Base-by-base conservation (phyloP, 495 filamentous ascomycete species). In the Massariosphaeria phaeospora region DNA sequence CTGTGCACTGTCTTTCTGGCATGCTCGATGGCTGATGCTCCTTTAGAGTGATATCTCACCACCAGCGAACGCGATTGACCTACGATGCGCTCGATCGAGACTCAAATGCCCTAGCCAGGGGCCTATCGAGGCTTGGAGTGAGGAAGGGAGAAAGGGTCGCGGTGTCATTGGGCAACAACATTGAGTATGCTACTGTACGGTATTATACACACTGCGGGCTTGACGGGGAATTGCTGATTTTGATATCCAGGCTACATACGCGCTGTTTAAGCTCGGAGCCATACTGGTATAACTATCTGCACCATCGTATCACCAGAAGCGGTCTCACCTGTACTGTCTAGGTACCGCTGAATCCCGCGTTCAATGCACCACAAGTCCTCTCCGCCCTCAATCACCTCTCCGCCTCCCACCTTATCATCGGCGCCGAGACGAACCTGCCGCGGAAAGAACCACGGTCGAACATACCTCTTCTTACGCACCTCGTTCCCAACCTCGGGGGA, bases 291-390 rank as follows among this genome's bases (percentile, higher is more conserved):
- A 36, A 2, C n/a, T n/a, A n/a, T n/a, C n/a, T n/a, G n/a, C n/a
- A n/a, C n/a, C n/a, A n/a, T n/a, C n/a, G n/a, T n/a, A n/a, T n/a
- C n/a, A n/a, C n/a, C n/a, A n/a, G n/a, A n/a, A n/a, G n/a, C n/a
- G n/a, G n/a, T n/a, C n/a, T n/a, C n/a, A n/a, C n/a, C n/a, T n/a
- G n/a, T n/a, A n/a, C n/a, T 9, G 10, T 3, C 9, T 27, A 85
- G 81, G 83, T 95, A 1, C 93, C 93, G 1, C 74, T 98, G 27
- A 98, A 98, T 70, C 91, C 89, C 2, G 86, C 82, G 0, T 98
- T 96, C 76, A 96, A 89, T 63, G 71, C 77, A 17, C 65, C 72
- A 12, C 93, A 98, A 69, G 83, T 96, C 8, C 73, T 82, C 13
- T 72, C 89, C 0, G 93, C 90, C 0, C 72, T 96, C 12, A 78